Conservation (phyloP, 768 basidiomycete genomes). For the Tylopilus plumbeoviolaceoides region DNA sequence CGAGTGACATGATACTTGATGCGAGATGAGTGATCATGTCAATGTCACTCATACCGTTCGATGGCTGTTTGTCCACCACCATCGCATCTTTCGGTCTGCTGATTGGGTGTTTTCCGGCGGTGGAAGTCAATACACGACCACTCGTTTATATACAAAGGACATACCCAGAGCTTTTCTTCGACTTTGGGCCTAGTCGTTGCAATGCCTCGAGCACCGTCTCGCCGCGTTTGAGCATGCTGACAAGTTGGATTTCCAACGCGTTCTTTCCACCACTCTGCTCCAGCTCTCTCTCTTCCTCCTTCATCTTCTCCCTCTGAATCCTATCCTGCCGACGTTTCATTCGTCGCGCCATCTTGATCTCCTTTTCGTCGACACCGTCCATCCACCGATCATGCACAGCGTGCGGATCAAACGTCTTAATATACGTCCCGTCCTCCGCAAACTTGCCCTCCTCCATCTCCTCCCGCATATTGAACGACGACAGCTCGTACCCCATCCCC, state of each 20-base stretch:
- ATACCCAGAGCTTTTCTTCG: constrained; percentile 43
- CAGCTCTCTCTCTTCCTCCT: constrained; percentile 72
- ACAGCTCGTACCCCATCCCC: constrained; percentile 91
- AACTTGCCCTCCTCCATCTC: constrained; percentile 99
- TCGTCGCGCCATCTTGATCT: constrained; percentile 77
- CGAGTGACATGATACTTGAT: constrained; percentile 82
- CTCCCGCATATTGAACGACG: constrained; percentile 97
- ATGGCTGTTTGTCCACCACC: constrained; percentile 44
- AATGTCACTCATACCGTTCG: constrained; percentile 50
- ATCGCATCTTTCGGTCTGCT: constrained; percentile 38
- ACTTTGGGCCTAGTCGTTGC: constrained; percentile 71
- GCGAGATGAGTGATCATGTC: constrained; percentile 81
- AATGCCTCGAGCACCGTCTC: constrained; percentile 90
- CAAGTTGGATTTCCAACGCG: constrained; percentile 61
- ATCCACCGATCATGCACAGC: constrained; percentile 95
- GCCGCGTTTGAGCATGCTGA: constrained; percentile 77
- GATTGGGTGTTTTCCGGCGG: constrained; percentile 28
- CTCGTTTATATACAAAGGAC: background rate
- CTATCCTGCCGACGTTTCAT: constrained; percentile 74
- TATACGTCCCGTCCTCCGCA: constrained; percentile 87
- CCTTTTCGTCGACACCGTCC: constrained; percentile 80
- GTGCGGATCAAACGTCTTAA: constrained; percentile 83
- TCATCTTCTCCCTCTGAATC: constrained; percentile 61
- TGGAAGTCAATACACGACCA: constrained; percentile 1
- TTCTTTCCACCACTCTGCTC: constrained; percentile 62